Evolutionary conservation across 345 rosid genomes (phyloP).

Genomic region (Corchorus capsularis): DNA sequence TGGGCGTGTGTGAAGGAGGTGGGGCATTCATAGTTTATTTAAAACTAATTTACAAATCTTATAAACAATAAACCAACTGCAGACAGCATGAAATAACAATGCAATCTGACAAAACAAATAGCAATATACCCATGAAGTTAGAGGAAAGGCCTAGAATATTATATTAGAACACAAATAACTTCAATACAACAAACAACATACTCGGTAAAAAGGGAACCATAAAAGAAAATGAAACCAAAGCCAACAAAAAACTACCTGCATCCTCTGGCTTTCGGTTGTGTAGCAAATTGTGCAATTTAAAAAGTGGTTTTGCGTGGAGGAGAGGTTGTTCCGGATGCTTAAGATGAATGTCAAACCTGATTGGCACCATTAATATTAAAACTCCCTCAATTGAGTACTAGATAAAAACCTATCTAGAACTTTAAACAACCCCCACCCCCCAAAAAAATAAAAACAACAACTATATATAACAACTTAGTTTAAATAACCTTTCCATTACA

Average conservation of each 20-base stretch:
- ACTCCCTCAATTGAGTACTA: constrained; percentile 9
- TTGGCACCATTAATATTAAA: constrained; percentile 29
- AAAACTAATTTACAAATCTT: neutral
- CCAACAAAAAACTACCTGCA: constrained; percentile 48
- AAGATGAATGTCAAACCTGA: constrained; percentile 66
- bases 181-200: neutral
- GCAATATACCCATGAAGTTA: neutral
- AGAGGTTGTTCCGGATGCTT: constrained; percentile 68
- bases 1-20: too few species aligned
- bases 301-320: constrained; percentile 74
- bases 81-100: neutral
- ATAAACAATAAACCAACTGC: neutral
- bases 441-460: too few species aligned
- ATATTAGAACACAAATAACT: neutral
- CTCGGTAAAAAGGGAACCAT: neutral
- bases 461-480: neutral
- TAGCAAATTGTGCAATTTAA: constrained; percentile 74
- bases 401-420: neutral
- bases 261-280: constrained; percentile 59
- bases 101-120: neutral
- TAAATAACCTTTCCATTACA: constrained; percentile 21
- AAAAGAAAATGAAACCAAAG: constrained; percentile 20
- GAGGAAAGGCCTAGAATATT: neutral
- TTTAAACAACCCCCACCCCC: too few species aligned
- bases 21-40: too few species aligned